A percentile compares a stretch with the other conserved stretches of the same genome.
phyloP scores from a whole-genome alignment of 2,329 filamentous ascomycete species.

The Reticulascus tulasneorum region DNA sequence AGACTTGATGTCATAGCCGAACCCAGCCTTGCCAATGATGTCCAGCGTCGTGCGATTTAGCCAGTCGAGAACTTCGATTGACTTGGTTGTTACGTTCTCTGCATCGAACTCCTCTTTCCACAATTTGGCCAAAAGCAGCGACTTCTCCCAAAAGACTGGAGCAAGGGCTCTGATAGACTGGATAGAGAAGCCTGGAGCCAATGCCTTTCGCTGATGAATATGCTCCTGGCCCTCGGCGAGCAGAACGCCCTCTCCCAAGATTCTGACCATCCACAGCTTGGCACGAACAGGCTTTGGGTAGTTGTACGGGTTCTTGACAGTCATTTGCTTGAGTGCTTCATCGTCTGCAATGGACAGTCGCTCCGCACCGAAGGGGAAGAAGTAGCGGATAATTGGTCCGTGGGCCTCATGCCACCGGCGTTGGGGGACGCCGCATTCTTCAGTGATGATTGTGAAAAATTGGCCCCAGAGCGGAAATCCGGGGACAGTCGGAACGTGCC shows the following conservation, averaged over 20 bases:
- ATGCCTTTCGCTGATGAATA: conserved; percentile 33
- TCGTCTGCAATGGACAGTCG: conserved; percentile 39
- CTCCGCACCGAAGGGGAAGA: conserved; percentile 41
- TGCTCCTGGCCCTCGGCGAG: conserved; percentile 39
- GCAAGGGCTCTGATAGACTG: conserved; percentile 31
- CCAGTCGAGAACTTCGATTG: conserved; percentile 35
- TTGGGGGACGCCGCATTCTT: conserved; percentile 37
- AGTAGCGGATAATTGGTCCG: conserved; percentile 39
- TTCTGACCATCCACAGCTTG: conserved; percentile 36
- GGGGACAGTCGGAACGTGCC: conserved; percentile 36
- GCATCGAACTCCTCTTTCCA: conserved; percentile 31
- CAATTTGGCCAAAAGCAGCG: conserved; percentile 36
- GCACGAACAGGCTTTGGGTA: conserved; percentile 31
- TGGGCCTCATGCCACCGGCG: conserved; percentile 36
- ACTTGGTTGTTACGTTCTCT: conserved; percentile 22
- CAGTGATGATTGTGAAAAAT: conserved; percentile 35
- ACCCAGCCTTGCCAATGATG: conserved; percentile 38
- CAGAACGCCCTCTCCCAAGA: conserved; percentile 39
- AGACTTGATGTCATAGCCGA: conserved; percentile 36
- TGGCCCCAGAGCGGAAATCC: conserved; percentile 39
- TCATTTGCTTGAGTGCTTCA: conserved; percentile 39
- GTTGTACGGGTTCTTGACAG: conserved; percentile 36
- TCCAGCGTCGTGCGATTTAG: conserved; percentile 39
- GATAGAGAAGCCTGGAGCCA: conserved; percentile 33
- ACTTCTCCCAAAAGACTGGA: conserved; percentile 37